These are phyloP conservation scores for Sicyos baderoa DNA, from an alignment of 306 rosid species.

Conservation along the genomic window DNA sequence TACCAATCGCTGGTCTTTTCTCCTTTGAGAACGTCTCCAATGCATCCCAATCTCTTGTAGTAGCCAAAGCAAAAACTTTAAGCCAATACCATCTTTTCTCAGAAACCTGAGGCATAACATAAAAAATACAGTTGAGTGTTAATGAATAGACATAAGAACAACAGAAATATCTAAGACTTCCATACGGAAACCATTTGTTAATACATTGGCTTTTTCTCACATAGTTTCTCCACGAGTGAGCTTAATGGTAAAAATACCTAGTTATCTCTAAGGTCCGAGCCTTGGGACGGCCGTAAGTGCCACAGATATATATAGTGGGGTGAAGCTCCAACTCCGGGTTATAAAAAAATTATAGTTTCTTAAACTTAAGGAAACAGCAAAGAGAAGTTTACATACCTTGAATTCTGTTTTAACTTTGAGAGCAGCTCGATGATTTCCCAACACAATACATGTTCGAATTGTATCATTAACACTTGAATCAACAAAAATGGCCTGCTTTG, in stretches of 20 bases:
- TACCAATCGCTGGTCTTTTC: conserved; percentile 86
- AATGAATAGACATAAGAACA: conserved; percentile 10
- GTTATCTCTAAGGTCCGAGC: too few relatives aligned
- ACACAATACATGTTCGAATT: conserved; percentile 90
- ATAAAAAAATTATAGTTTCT: neutral
- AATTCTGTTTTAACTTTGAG: conserved; percentile 83
- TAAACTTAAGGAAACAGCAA: conserved; percentile 5
- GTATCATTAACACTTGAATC: conserved; percentile 96
- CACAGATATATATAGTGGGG: too few relatives aligned
- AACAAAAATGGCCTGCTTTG: conserved; percentile 96
- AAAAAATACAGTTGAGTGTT: conserved; percentile 14
- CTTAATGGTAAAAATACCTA: too few relatives aligned
- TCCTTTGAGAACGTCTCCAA: conserved; percentile 87
- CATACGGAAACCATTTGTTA: neutral
- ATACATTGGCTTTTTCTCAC: conserved; percentile 9
- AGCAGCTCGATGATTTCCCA: conserved; percentile 95
- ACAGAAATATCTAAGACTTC: neutral
- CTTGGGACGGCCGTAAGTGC: too few relatives aligned
- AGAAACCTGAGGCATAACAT: conserved; percentile 54
- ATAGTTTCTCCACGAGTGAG: too few relatives aligned
- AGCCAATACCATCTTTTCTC: conserved; percentile 99
- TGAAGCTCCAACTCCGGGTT: too few relatives aligned
- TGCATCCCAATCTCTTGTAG: conserved; percentile 87
- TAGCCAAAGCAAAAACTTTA: conserved; percentile 91
- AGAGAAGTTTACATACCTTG: conserved; percentile 51